phyloP scores from a whole-genome alignment of 73 alveolate species.

The Paraurostyla sp. region DNA sequence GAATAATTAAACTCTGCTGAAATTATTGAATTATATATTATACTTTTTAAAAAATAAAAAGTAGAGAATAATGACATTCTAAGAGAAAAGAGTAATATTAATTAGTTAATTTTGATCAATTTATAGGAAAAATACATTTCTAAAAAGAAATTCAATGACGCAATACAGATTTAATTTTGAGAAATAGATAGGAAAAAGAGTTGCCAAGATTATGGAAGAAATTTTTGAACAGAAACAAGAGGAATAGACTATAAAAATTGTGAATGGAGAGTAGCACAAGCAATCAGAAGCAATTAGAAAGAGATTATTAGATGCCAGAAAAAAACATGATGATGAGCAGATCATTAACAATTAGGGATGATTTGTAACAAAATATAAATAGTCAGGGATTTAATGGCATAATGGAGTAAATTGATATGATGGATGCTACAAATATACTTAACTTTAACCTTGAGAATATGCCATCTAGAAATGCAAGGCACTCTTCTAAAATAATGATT shows the following conservation, averaged over 20 bases:
- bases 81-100: conserved; percentile 19
- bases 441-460: too few species aligned
- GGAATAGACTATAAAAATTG: background rate
- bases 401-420: too few species aligned
- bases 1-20: background rate
- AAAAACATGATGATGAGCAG: background rate
- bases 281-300: conserved; percentile 30
- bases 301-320: conserved; percentile 3
- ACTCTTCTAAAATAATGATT: too few species aligned
- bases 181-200: background rate
- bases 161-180: background rate
- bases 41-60: background rate
- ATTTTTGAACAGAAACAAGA: background rate
- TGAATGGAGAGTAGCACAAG: background rate
- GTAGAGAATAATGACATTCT: background rate
- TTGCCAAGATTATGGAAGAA: background rate
- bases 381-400: too few species aligned
- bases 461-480: too few species aligned
- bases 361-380: too few species aligned
- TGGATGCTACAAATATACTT: too few species aligned
- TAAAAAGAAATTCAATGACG: conserved; percentile 27
- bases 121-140: conserved; percentile 25
- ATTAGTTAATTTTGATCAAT: too few species aligned
- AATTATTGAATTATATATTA: too few species aligned
- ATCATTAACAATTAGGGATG: background rate